A percentile compares a stretch with the other conserved stretches of the same genome.
phyloP scores from a whole-genome alignment of 495 filamentous ascomycete species.

The Penicillium paxilli region DNA sequence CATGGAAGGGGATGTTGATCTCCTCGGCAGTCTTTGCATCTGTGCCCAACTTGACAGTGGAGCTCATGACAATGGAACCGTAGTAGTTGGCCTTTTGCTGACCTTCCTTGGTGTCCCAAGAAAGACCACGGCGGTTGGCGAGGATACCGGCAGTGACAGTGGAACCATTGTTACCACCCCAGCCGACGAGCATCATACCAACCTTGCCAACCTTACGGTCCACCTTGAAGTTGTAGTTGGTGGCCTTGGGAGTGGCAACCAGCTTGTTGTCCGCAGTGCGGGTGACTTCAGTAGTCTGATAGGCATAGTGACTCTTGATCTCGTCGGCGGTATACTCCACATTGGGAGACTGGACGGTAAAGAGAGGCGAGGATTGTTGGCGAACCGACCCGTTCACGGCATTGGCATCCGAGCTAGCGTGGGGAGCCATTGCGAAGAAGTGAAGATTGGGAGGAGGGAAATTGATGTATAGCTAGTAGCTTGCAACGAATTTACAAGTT shows the following conservation, averaged over 20 bases:
- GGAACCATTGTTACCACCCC: slow-evolving; percentile 97
- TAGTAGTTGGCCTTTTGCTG: slow-evolving; percentile 90
- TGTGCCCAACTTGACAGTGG: slow-evolving; percentile 92
- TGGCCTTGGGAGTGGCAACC: slow-evolving; percentile 84
- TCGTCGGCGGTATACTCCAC: slow-evolving; percentile 84
- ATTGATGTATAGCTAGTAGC: slow-evolving; percentile 14
- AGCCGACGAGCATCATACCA: slow-evolving; percentile 96
- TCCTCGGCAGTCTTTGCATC: slow-evolving; percentile 83
- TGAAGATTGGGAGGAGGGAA: slow-evolving; percentile 17
- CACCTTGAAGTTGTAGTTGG: slow-evolving; percentile 95
- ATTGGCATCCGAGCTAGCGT: slow-evolving; percentile 72
- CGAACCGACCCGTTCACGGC: slow-evolving; percentile 71
- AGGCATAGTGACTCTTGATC: slow-evolving; percentile 94
- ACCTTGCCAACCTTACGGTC: slow-evolving; percentile 91
- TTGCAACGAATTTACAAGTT: slow-evolving; percentile 55
- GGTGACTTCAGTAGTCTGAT: slow-evolving; percentile 85
- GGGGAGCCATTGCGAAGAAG: slow-evolving; percentile 92
- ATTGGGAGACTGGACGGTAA: slow-evolving; percentile 88
- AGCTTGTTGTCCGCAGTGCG: slow-evolving; percentile 72
- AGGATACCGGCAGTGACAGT: slow-evolving; percentile 97
- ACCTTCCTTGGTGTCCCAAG: slow-evolving; percentile 93
- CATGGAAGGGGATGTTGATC: slow-evolving; percentile 93
- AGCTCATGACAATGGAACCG: slow-evolving; percentile 93
- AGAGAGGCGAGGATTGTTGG: slow-evolving; percentile 57
- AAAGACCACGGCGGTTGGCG: slow-evolving; percentile 83